These are phyloP conservation scores for Trichosporon sp. DNA, from an alignment of 1,284 basidiomycete species.

Conservation along the genomic window DNA sequence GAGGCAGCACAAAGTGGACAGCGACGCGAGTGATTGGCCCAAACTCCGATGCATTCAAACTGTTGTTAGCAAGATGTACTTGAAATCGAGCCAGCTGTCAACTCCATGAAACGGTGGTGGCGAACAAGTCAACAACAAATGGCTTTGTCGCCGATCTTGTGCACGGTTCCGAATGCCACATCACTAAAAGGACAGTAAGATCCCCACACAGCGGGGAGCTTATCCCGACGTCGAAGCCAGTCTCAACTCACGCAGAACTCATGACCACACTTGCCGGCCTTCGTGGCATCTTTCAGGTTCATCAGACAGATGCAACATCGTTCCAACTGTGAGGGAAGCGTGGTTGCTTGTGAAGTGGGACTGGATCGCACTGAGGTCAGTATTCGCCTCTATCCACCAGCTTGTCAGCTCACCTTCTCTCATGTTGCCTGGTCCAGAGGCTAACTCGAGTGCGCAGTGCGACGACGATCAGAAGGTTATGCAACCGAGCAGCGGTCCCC, in stretches of 20 bases:
- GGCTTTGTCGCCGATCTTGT: neutral
- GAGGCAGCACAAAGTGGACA: constrained; percentile 75
- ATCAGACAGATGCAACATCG: constrained; percentile 67
- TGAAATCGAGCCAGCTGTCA: neutral
- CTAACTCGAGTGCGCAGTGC: neutral
- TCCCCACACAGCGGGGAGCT: no score
- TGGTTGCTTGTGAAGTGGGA: neutral
- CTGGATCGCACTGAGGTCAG: neutral
- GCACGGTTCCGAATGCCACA: no score
- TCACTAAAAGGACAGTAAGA: no score
- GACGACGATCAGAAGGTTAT: neutral
- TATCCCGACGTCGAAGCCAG: no score
- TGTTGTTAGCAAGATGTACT: constrained; percentile 15
- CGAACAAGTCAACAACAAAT: neutral
- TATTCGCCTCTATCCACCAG: neutral
- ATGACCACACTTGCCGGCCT: constrained; percentile 74
- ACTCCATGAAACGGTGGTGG: neutral
- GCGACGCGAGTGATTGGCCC: constrained; percentile 60
- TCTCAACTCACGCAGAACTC: constrained; percentile 60
- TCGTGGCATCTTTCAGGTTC: constrained; percentile 63
- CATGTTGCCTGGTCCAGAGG: neutral
- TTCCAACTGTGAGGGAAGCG: constrained; percentile 15
- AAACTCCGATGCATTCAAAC: constrained; percentile 79
- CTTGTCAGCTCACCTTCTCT: neutral
- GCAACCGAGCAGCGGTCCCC: neutral